phyloP scores from a whole-genome alignment of 2,329 filamentous ascomycete species.

The Atkinsonella texensis region DNA sequence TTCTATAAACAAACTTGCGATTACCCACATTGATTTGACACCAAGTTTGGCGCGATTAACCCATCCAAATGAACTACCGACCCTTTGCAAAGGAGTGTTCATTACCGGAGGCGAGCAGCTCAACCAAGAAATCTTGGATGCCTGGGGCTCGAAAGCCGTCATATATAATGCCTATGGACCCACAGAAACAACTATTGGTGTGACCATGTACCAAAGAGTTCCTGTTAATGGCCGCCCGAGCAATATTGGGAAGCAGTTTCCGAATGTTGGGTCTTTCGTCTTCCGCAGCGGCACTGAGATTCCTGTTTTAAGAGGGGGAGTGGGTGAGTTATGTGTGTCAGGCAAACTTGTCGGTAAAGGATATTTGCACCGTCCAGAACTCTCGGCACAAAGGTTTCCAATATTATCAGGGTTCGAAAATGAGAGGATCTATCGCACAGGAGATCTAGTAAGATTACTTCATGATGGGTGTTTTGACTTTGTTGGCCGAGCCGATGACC shows the following conservation, averaged over 20 bases:
- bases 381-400: conserved; percentile 69
- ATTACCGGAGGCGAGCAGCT: conserved; percentile 86
- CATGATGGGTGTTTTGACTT: conserved; percentile 79
- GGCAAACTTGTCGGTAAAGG: conserved; percentile 81
- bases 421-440: conserved; percentile 71
- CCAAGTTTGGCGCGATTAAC: conserved; percentile 73
- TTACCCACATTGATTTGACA: conserved; percentile 87
- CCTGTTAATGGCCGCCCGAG: conserved; percentile 66
- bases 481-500: conserved; percentile 76
- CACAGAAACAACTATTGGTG: conserved; percentile 85
- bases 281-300: conserved; percentile 55
- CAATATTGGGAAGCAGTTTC: conserved; percentile 79
- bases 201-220: conserved; percentile 79
- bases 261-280: conserved; percentile 78
- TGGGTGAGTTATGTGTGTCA: conserved; percentile 82
- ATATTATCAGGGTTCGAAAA: conserved; percentile 36
- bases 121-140: conserved; percentile 78
- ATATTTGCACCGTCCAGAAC: conserved; percentile 68
- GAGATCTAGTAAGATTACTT: conserved; percentile 73
- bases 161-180: conserved; percentile 92
- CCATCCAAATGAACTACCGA: conserved; percentile 69
- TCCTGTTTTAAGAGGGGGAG: conserved; percentile 63
- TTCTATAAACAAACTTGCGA: conserved; percentile 57
- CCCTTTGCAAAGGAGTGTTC: conserved; percentile 70
- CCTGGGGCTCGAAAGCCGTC: conserved; percentile 66